Percentiles rank a stretch among this genome's conserved stretches.
These are phyloP conservation scores for Usnea hakonensis DNA, from an alignment of 495 filamentous ascomycete genomes.

Conservation along the genomic window DNA sequence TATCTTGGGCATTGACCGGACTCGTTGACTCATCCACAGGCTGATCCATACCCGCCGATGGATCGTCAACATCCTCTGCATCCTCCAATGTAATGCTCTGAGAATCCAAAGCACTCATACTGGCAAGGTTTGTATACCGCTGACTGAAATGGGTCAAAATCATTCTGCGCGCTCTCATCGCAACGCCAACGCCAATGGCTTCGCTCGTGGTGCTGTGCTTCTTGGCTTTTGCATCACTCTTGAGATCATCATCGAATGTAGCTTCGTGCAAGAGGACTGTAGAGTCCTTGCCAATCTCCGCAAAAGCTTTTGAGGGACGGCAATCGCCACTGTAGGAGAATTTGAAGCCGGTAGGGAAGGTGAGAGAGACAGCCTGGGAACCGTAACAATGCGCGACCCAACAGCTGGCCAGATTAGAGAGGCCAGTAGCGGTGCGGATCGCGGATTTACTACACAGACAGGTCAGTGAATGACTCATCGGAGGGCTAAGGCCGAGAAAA, in stretches of 20 bases:
- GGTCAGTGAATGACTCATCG: background rate
- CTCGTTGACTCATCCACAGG: background rate
- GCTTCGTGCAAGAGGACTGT: conserved; percentile 91
- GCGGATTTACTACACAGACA: conserved; percentile 4
- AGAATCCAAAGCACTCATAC: conserved; percentile 34
- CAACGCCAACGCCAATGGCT: conserved; percentile 65
- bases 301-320: conserved; percentile 64
- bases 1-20: background rate
- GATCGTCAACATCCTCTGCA: conserved; percentile 26
- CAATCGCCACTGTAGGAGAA: conserved; percentile 91
- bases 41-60: conserved; percentile 12
- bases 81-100: conserved; percentile 13
- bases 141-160: conserved; percentile 92
- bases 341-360: conserved; percentile 73
- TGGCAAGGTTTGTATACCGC: conserved; percentile 81
- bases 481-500: background rate
- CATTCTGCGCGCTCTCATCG: conserved; percentile 68
- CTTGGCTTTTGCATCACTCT: conserved; percentile 73
- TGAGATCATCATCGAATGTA: conserved; percentile 82
- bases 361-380: conserved; percentile 67
- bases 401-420: conserved; percentile 43
- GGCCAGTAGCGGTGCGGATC: conserved; percentile 37
- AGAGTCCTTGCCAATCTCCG: conserved; percentile 58
- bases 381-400: conserved; percentile 68
- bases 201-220: conserved; percentile 82